These are phyloP conservation scores for Oryza nivara DNA, from an alignment of 176 grass and related monocot species.

Conservation along the genomic window DNA sequence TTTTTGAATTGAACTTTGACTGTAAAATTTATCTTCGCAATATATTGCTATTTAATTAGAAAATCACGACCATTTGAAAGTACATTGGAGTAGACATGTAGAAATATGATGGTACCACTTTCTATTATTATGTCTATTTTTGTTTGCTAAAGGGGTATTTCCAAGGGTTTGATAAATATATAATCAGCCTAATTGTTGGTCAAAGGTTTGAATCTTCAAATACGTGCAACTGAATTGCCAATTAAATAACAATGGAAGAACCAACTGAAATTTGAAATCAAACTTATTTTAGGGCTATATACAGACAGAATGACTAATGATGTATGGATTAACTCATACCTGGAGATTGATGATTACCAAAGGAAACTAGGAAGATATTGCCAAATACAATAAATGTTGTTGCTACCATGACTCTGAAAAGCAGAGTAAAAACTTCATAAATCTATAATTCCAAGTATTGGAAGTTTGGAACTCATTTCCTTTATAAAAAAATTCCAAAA, in stretches of 20 bases:
- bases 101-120: background rate
- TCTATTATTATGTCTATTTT: background rate
- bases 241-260: background rate
- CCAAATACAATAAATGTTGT: constrained; percentile 96
- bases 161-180: background rate
- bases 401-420: constrained; percentile 91
- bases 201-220: background rate
- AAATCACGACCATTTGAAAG: background rate
- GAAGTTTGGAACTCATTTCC: constrained; percentile 2
- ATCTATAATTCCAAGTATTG: constrained; percentile 28
- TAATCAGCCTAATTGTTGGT: constrained; percentile 1
- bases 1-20: background rate
- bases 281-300: constrained; percentile 13
- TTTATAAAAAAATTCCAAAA: constrained; percentile 26
- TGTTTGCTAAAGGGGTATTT: no score
- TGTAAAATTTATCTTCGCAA: constrained; percentile 6
- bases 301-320: constrained; percentile 31
- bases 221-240: background rate
- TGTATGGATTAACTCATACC: constrained; percentile 58
- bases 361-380: constrained; percentile 94
- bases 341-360: constrained; percentile 97
- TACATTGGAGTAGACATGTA: background rate
- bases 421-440: constrained; percentile 36
- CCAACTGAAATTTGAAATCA: background rate
- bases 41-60: background rate